Conservation (phyloP, 192 early-diverging fungal species). For the Coemansia interrupta region DNA sequence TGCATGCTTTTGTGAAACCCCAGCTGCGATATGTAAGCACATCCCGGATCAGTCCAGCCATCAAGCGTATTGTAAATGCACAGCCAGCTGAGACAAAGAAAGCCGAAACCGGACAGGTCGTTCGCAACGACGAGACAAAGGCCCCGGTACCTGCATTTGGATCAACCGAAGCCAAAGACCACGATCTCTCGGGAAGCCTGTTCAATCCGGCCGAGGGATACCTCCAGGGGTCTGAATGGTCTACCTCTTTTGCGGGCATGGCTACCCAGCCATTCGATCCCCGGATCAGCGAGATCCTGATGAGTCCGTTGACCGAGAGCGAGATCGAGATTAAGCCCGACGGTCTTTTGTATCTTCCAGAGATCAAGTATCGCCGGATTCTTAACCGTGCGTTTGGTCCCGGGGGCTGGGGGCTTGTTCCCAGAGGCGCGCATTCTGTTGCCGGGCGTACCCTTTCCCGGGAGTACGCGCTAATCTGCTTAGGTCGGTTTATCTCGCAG, state of each 20-base stretch:
- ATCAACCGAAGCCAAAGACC: slow-evolving; percentile 4
- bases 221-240: slow-evolving; percentile 56
- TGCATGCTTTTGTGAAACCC: too few relatives aligned
- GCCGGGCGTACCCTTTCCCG: slow-evolving; percentile 73
- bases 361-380: slow-evolving; percentile 96
- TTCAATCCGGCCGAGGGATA: slow-evolving; percentile 47
- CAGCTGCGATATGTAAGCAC: too few relatives aligned
- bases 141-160: slow-evolving; percentile 3
- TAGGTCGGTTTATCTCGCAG: slow-evolving; percentile 85
- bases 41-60: too few relatives aligned
- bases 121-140: not conserved
- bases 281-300: slow-evolving; percentile 65
- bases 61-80: too few relatives aligned
- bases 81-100: too few relatives aligned
- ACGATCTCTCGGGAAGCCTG: slow-evolving; percentile 29
- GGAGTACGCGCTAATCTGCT: slow-evolving; percentile 87
- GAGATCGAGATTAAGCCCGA: slow-evolving; percentile 96
- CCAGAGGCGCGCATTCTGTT: slow-evolving; percentile 83
- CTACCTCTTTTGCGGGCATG: slow-evolving; percentile 71
- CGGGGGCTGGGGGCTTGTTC: slow-evolving; percentile 85
- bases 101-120: too few relatives aligned
- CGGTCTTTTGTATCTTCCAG: slow-evolving; percentile 90
- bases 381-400: slow-evolving; percentile 94
- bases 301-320: slow-evolving; percentile 63
- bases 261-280: slow-evolving; percentile 69